phyloP scores from a whole-genome alignment of 2,329 filamentous ascomycete genomes.

The Pestalotiopsis sp. region DNA sequence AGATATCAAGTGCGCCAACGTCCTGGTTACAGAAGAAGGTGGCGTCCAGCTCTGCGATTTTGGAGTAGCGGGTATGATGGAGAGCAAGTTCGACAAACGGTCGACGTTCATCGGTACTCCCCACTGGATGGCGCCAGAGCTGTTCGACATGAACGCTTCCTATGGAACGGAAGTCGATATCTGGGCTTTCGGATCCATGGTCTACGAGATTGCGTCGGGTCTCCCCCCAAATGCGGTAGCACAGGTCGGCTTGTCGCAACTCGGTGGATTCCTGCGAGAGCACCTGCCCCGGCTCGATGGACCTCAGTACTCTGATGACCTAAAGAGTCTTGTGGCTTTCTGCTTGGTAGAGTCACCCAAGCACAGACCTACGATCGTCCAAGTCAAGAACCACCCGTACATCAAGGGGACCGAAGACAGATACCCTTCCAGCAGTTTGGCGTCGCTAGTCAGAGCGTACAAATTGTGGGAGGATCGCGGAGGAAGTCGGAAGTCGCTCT shows the following conservation, averaged over 20 bases:
- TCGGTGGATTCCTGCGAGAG: conserved; percentile 60
- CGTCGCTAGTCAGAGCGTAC: conserved; percentile 71
- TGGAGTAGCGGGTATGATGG: conserved; percentile 78
- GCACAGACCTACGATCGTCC: conserved; percentile 69
- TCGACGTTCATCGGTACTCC: conserved; percentile 82
- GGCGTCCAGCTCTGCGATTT: conserved; percentile 83
- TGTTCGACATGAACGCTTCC: conserved; percentile 65
- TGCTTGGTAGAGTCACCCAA: conserved; percentile 71
- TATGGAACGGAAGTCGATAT: conserved; percentile 78
- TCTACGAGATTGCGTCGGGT: conserved; percentile 81
- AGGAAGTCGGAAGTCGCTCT: conserved; percentile 68
- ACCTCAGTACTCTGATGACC: conserved; percentile 67
- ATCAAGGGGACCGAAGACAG: conserved; percentile 62
- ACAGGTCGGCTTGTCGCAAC: conserved; percentile 52
- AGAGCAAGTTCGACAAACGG: conserved; percentile 75
- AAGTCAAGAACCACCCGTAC: conserved; percentile 71
- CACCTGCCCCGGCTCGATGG: conserved; percentile 72
- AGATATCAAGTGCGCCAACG: conserved; percentile 78
- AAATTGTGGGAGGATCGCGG: conserved; percentile 76
- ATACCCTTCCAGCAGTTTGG: conserved; percentile 66
- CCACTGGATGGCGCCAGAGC: conserved; percentile 85
- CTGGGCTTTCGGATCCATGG: conserved; percentile 82
- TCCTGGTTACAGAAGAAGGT: conserved; percentile 77
- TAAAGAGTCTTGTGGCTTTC: conserved; percentile 73
- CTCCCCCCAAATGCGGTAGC: conserved; percentile 69